Base-by-base conservation (phyloP, 495 filamentous ascomycete species). In the Neohortaea acidophila region DNA sequence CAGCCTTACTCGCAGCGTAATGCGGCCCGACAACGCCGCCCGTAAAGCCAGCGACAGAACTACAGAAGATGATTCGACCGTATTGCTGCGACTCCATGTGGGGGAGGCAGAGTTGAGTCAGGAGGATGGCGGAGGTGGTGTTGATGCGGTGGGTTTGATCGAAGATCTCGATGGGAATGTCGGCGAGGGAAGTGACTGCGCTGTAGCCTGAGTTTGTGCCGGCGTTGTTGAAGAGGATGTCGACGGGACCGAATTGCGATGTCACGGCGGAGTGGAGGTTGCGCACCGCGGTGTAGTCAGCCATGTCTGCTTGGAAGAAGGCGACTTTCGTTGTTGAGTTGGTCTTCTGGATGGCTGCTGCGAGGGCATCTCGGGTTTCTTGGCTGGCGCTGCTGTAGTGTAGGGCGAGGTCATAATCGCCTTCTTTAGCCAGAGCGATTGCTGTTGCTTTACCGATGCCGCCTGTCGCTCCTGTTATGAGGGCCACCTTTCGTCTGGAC, bases 211-310 rank as follows among this genome's bases (percentile, higher is more conserved):
- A 21, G 10, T 34, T 39, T 2, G 45, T 44, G 30, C 59, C 59
- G 3, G 59, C 59, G 47, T 61, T 62, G 41, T 53, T 54, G 52
- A 61, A 57, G 22, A 61, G 49, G 41, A 62, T 56, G 17, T 41
- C 51, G 3, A 53, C 45, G 12, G 32, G 9, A 36, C 50, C 48
- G 32, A 59, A 39, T 13, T 13, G 27, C 2, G 27, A 19, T 3
- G 43, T 33, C 11, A 61, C 53, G 9, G 43, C 23, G 7, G 21
- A 33, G 43, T 61, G 56, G 20, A 61, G 47, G 13, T 31, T 23
- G 12, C 55, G 44, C 5, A 58, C 56, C 22, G 48, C 31, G 19
- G 51, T 49, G 33, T 57, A 62, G 26, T 44, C 25, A 20, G 47
- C 30, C 35, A 62, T 18, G 39, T 62, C 57, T 1, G 59, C 59